Base-by-base conservation (phyloP, 108 stramenopile genomes). In the Epithemia pelagica region DNA sequence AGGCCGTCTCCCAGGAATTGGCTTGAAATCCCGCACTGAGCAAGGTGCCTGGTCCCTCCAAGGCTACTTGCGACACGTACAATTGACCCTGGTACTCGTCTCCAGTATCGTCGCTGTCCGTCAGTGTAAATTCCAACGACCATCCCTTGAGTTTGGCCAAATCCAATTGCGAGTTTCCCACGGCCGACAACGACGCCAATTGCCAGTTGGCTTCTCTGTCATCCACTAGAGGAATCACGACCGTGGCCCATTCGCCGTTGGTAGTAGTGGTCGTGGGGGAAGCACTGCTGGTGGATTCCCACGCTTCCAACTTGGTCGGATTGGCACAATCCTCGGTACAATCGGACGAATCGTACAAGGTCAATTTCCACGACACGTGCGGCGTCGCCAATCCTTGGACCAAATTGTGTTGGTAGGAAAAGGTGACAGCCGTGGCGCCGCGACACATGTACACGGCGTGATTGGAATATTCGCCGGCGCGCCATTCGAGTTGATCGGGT, bases 121-220 rank as follows among this genome's bases (percentile, higher is more conserved):
- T 5, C 5, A 67, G 8, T 20, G 20, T 52, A 7, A 75, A 1
- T 33, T 75, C 74, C 33, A 75, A 30, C 2, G 24, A 28, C 23
- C 37, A 62, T 20, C 75, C 71, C 29, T 61, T 57, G 54, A 76
- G 69, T 1, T 58, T 7, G 1, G 29, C 61, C n/a, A 30, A 3
- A 52, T 76, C 65, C 2, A 76, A 52, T 21, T 20, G 1, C 1
- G 19, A 19, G 51, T 76, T 76, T 26, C 75, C 75, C 2, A 61
- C 33, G 37, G 5, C 37, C 5, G 37, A 46, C 5, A 15, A 5
- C 5, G 37, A 46, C 5, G 37, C 37, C 37, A 46, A 46, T 15
- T 46, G 37, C 37, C 37, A 46, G n/a, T n/a, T n/a, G n/a, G n/a
- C n/a, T n/a, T n/a, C n/a, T 46, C 15, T 15, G 10, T 46, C 37